phyloP scores from a whole-genome alignment of 495 filamentous ascomycete genomes.

The Penicillium coprophilum region DNA sequence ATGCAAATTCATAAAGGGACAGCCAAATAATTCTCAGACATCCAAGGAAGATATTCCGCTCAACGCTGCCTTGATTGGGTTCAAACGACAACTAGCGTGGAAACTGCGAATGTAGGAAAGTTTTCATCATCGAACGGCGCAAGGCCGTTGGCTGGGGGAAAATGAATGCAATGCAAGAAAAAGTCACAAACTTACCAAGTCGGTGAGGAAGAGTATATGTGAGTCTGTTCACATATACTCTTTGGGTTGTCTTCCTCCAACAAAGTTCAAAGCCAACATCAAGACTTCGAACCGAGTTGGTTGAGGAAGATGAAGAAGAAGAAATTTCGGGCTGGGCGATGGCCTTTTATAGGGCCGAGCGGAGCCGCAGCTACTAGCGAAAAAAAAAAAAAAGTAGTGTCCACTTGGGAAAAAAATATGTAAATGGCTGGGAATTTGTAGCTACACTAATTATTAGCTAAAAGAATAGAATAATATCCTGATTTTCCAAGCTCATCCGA shows the following conservation, averaged over 20 bases:
- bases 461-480: neutral
- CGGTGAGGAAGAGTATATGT: constrained; percentile 15
- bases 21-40: constrained; percentile 46
- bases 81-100: constrained; percentile 53
- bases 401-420: constrained; percentile 3
- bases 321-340: constrained; percentile 30
- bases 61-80: constrained; percentile 48
- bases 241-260: neutral
- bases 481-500: neutral
- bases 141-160: constrained; percentile 21
- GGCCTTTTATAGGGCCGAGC: constrained; percentile 39
- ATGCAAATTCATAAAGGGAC: constrained; percentile 18
- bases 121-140: constrained; percentile 49
- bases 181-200: constrained; percentile 26
- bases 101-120: constrained; percentile 56
- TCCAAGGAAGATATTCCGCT: constrained; percentile 54
- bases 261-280: constrained; percentile 10
- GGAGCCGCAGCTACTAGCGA: constrained; percentile 39
- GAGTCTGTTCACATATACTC: neutral
- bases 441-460: neutral
- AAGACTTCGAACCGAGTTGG: constrained; percentile 13
- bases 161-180: constrained; percentile 4
- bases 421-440: constrained; percentile 1
- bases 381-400: constrained; percentile 19
- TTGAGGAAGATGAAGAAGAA: constrained; percentile 25